Evolutionary conservation across 2,329 filamentous ascomycete species (phyloP).

Genomic region (Epichloe baconii): DNA sequence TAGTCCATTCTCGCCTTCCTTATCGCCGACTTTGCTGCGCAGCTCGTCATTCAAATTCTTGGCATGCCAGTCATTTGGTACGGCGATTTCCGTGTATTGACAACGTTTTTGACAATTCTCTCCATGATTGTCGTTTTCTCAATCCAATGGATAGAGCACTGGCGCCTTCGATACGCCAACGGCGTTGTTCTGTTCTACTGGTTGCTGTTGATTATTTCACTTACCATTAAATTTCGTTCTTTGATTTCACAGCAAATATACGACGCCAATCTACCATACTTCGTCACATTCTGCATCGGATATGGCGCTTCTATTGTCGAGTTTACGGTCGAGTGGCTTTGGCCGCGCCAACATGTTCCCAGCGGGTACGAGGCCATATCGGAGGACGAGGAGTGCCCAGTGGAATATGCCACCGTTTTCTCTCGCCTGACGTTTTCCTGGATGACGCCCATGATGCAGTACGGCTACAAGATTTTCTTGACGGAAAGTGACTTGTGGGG

Average conservation of each 20-base stretch:
- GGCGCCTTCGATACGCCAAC: constrained; percentile 70
- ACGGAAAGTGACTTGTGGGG: constrained; percentile 96
- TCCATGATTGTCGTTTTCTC: constrained; percentile 64
- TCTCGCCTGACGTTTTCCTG: constrained; percentile 88
- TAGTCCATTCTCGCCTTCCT: constrained; percentile 49
- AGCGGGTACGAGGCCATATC: constrained; percentile 45
- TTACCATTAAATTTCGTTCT: constrained; percentile 73
- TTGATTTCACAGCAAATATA: constrained; percentile 68
- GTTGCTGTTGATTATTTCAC: constrained; percentile 70
- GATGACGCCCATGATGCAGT: constrained; percentile 98
- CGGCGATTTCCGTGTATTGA: constrained; percentile 77
- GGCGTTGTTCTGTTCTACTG: constrained; percentile 86
- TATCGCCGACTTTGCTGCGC: constrained; percentile 53
- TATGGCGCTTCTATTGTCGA: constrained; percentile 56
- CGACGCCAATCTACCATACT: constrained; percentile 54
- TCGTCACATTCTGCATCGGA: constrained; percentile 60
- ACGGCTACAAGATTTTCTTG: constrained; percentile 80
- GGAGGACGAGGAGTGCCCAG: constrained; percentile 52
- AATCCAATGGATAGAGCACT: constrained; percentile 79
- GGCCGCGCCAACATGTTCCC: constrained; percentile 54
- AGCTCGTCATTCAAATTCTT: constrained; percentile 65
- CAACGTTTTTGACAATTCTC: constrained; percentile 55
- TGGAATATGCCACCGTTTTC: constrained; percentile 89
- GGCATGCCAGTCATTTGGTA: constrained; percentile 57
- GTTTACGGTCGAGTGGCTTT: constrained; percentile 73